These are phyloP conservation scores for Ascochyta lentis DNA, from an alignment of 2,329 filamentous ascomycete species.

Conservation along the genomic window DNA sequence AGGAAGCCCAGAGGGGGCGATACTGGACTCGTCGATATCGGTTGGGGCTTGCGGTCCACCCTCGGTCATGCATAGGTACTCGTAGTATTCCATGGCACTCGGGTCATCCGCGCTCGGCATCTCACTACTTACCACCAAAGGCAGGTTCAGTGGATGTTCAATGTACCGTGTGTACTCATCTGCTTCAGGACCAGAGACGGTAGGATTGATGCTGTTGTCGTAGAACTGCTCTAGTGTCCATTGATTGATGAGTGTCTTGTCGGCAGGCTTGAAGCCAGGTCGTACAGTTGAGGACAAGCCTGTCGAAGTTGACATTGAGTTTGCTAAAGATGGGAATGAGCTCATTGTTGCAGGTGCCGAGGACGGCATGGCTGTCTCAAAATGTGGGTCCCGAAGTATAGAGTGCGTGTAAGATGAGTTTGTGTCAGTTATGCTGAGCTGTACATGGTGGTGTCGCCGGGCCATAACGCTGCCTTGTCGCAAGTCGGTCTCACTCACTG, in stretches of 20 bases:
- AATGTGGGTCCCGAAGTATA: constrained; percentile 52
- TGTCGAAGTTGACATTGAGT: constrained; percentile 38
- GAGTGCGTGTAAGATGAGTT: constrained; percentile 49
- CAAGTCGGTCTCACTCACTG: constrained; percentile 52
- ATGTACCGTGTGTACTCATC: constrained; percentile 91
- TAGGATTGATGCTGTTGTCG: constrained; percentile 82
- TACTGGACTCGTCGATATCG: constrained; percentile 27
- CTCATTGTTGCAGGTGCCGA: constrained; percentile 24
- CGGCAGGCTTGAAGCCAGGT: constrained; percentile 60
- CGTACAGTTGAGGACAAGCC: constrained; percentile 33
- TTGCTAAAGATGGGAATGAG: constrained; percentile 34
- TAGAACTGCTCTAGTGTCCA: constrained; percentile 90
- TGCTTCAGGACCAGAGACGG: constrained; percentile 76
- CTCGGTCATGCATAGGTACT: constrained; percentile 71
- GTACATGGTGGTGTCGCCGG: constrained; percentile 29
- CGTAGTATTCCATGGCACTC: constrained; percentile 72
- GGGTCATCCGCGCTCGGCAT: constrained; percentile 59
- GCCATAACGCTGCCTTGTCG: constrained; percentile 27
- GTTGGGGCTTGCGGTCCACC: constrained; percentile 23
- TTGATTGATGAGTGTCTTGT: constrained; percentile 83
- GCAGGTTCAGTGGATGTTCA: constrained; percentile 83
- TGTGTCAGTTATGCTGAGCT: constrained; percentile 39
- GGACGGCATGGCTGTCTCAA: constrained; percentile 38
- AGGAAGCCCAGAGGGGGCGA: constrained; percentile 22
- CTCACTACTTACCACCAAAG: constrained; percentile 77